A percentile compares a stretch with the other conserved stretches of the same genome.
Conservation (phyloP, 2,329 filamentous ascomycete genomes). For the Lecanicillium sp. region DNA sequence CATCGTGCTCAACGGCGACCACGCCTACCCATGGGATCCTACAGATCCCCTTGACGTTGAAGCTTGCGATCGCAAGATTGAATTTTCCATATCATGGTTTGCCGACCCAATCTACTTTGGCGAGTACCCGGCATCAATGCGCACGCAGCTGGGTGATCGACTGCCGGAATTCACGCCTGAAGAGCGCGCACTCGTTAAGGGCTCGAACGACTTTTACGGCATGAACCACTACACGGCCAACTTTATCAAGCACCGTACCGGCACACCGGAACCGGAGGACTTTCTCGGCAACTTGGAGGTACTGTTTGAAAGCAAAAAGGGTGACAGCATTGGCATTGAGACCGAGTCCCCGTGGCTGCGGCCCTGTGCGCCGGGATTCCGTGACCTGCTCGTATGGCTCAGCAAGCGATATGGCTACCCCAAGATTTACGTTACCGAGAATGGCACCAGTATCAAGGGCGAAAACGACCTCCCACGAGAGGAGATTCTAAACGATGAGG, state of each 20-base stretch:
- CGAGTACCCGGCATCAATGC: slow-evolving; percentile 78
- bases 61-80: slow-evolving; percentile 72
- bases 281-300: slow-evolving; percentile 69
- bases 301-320: slow-evolving; percentile 61
- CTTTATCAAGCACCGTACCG: slow-evolving; percentile 68
- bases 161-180: slow-evolving; percentile 68
- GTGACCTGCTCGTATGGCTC: slow-evolving; percentile 68
- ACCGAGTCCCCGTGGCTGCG: slow-evolving; percentile 78
- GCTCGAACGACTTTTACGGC: slow-evolving; percentile 89
- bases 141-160: slow-evolving; percentile 68
- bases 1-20: slow-evolving; percentile 83
- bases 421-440: slow-evolving; percentile 82
- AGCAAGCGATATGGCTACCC: slow-evolving; percentile 69
- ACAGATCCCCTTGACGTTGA: slow-evolving; percentile 67
- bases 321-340: slow-evolving; percentile 69
- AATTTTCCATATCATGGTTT: slow-evolving; percentile 85
- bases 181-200: slow-evolving; percentile 66
- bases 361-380: slow-evolving; percentile 68
- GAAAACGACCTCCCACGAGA: slow-evolving; percentile 69
- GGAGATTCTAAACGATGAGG: slow-evolving; percentile 71
- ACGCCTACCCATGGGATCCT: slow-evolving; percentile 75
- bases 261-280: slow-evolving; percentile 55
- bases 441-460: slow-evolving; percentile 76
- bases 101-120: slow-evolving; percentile 82
- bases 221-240: slow-evolving; percentile 93